These are phyloP conservation scores for Fragilaria crotonensis DNA, from an alignment of 108 stramenopile genomes.

Conservation along the genomic window DNA sequence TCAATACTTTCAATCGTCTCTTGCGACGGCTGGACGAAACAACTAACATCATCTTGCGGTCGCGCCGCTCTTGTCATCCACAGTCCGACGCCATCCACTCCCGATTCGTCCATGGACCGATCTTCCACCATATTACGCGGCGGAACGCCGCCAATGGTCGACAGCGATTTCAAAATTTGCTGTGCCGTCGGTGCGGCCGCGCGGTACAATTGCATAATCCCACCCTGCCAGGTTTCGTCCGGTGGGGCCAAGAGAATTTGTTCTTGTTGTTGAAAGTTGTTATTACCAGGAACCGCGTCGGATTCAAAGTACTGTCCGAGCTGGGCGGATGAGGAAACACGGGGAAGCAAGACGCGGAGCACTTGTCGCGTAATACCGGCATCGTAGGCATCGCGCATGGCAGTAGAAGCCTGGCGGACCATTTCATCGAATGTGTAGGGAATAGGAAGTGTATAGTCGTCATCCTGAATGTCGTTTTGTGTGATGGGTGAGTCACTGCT, in stretches of 20 bases:
- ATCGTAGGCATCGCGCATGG: slow-evolving; percentile 62
- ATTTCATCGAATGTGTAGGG: slow-evolving; percentile 73
- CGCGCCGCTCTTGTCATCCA: slow-evolving; percentile 54
- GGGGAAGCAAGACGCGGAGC: slow-evolving; percentile 65
- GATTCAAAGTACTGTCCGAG: slow-evolving; percentile 57
- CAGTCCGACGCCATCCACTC: slow-evolving; percentile 84
- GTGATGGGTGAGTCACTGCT: no score
- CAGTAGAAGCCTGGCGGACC: slow-evolving; percentile 49
- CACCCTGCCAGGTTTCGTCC: slow-evolving; percentile 91
- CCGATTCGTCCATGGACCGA: slow-evolving; percentile 75
- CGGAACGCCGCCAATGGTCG: slow-evolving; percentile 43
- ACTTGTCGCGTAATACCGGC: slow-evolving; percentile 54
- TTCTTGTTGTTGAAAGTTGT: background rate
- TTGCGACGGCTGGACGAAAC: slow-evolving; percentile 79
- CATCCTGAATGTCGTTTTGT: no score
- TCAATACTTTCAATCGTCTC: slow-evolving; percentile 65
- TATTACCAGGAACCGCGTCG: slow-evolving; percentile 18
- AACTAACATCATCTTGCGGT: slow-evolving; percentile 43
- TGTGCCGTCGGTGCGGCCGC: slow-evolving; percentile 52
- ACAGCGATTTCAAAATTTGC: slow-evolving; percentile 47
- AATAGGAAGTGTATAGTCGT: slow-evolving; percentile 20
- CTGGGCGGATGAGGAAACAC: slow-evolving; percentile 43
- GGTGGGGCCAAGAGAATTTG: slow-evolving; percentile 56
- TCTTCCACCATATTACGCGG: slow-evolving; percentile 74
- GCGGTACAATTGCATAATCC: slow-evolving; percentile 83